Base-by-base conservation (phyloP, 495 filamentous ascomycete species). In the Neurospora sp. region DNA sequence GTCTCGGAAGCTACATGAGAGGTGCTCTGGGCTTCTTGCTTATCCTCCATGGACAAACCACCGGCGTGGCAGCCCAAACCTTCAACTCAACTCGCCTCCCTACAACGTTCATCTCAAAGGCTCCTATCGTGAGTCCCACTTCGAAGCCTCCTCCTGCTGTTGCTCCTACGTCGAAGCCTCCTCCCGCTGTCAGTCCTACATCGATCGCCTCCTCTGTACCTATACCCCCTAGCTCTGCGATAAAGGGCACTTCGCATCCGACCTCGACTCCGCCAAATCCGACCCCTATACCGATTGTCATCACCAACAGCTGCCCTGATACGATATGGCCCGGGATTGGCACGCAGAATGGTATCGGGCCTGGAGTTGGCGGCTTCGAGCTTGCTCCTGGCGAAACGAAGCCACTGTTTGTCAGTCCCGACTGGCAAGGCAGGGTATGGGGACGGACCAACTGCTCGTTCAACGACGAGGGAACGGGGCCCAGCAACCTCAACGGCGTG, bases 341-440 rank as follows among this genome's bases (percentile, higher is more conserved):
- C 18, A 92, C 89, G 5, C 89, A 93, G 73, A 81, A 86, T 40
- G 92, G 92, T 35, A 88, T 84, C 22, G 87, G 87, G 0, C 91
- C 92, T 1, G 80, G 81, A 3, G 81, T 81, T 16, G 86, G 86
- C 22, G 92, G 92, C 27, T 94, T 93, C 75, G 82, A 87, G 75
- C 85, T 93, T 40, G 73, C 76, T 2, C 76, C 89, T 27, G 85
- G 87, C 37, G 75, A 82, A 14, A 86, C 82, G 37, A 84, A 71
- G 69, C 81, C 82, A 59, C 79, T 92, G 61, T 88, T 81, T 22
- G 90, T 95, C 61, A 85, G 85, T 69, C 82, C 83, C 31, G 87
- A 92, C 75, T 95, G 92, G 93, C 88, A 91, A 74, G 92, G 92
- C 6, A 88, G 93, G 48, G 83, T 95, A 16, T 94, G 92, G 92